phyloP scores from a whole-genome alignment of 2,329 filamentous ascomycete species.

The Zymoseptoria pseudotritici region DNA sequence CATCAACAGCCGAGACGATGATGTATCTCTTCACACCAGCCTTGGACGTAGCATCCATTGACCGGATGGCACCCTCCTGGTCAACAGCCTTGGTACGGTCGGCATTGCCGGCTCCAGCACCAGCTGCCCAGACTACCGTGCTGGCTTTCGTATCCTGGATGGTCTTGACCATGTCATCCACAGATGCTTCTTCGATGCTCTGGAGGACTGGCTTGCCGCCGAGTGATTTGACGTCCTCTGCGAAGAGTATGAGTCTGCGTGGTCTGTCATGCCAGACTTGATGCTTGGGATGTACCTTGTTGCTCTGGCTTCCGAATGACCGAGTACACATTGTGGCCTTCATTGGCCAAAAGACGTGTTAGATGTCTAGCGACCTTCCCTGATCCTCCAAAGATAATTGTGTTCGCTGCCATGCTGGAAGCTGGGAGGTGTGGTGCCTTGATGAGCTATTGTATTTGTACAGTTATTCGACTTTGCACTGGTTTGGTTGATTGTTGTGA shows the following conservation, averaged over 20 bases:
- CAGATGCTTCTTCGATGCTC: constrained; percentile 34
- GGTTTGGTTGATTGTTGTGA: too few relatives aligned
- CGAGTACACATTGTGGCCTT: constrained; percentile 26
- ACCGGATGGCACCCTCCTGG: constrained; percentile 55
- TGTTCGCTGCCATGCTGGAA: constrained; percentile 13
- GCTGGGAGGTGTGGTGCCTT: not conserved
- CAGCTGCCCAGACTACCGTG: constrained; percentile 28
- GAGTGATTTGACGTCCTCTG: constrained; percentile 31
- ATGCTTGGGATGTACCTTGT: constrained; percentile 2
- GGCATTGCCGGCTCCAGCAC: constrained; percentile 34
- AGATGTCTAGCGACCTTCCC: constrained; percentile 32
- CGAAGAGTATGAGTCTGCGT: constrained; percentile 19
- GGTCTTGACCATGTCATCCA: constrained; percentile 32
- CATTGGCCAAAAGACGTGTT: constrained; percentile 23
- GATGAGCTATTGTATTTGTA: not conserved
- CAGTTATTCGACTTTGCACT: too few relatives aligned
- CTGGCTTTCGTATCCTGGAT: constrained; percentile 31
- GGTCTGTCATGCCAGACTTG: not conserved
- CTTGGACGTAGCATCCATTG: constrained; percentile 52
- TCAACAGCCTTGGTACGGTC: constrained; percentile 54
- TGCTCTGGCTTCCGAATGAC: constrained; percentile 31
- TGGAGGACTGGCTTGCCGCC: constrained; percentile 40
- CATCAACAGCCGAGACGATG: constrained; percentile 55
- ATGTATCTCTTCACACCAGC: constrained; percentile 56
- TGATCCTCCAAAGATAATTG: constrained; percentile 31